A percentile compares a stretch with the other conserved stretches of the same genome.
Conservation (phyloP, 345 rosid genomes). For the Linum tenue region DNA sequence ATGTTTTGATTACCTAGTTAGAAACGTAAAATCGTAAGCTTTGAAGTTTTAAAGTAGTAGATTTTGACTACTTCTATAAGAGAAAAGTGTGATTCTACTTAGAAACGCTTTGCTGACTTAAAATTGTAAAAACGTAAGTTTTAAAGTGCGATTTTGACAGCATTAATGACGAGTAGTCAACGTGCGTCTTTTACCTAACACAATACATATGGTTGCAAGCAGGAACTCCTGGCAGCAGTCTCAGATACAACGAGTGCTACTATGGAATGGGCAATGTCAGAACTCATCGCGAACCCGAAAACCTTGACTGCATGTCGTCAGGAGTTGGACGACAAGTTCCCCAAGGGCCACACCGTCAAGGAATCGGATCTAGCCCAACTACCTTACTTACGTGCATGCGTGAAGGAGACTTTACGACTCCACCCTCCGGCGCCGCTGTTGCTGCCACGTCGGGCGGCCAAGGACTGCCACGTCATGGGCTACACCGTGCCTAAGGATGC, state of each 20-base stretch:
- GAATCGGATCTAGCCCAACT: neutral
- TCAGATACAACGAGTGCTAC: conserved; percentile 14
- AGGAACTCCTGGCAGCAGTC: conserved; percentile 18
- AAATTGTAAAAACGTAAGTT: too few species aligned
- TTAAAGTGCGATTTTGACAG: too few species aligned
- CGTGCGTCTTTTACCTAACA: too few species aligned
- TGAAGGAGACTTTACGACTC: conserved; percentile 2
- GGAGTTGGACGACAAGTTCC: conserved; percentile 9
- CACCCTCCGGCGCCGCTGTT: neutral
- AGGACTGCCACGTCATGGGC: neutral
- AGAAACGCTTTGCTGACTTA: too few species aligned
- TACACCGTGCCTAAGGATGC: conserved; percentile 1
- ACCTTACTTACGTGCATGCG: neutral
- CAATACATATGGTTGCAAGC: neutral
- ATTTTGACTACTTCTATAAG: too few species aligned
- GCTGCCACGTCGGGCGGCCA: neutral
- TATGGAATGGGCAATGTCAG: conserved; percentile 23
- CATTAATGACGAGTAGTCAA: neutral
- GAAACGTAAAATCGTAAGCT: too few species aligned
- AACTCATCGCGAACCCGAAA: conserved; percentile 12
- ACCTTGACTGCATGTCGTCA: conserved; percentile 2
- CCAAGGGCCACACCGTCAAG: neutral
- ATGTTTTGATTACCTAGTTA: too few species aligned
- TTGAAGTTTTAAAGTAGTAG: too few species aligned
- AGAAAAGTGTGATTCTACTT: too few species aligned